Evolutionary conservation across 345 rosid genomes (phyloP), one percentile per base, ranked within the genome.

Genomic region (Erodium maritimum): DNA sequence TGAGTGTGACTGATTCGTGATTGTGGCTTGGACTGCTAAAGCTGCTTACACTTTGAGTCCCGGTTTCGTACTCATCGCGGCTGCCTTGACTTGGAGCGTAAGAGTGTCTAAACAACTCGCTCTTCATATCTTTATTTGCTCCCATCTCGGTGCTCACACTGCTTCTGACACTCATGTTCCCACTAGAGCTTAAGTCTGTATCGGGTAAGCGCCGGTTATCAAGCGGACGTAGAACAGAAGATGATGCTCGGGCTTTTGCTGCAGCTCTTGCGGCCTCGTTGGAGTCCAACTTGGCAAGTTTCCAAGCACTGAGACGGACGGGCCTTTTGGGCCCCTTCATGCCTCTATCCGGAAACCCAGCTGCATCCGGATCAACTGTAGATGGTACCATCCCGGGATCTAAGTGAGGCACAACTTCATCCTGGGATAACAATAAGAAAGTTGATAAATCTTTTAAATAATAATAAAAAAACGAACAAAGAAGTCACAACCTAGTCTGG

Each of bases 381-480:
- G 96, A 93, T 5, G 96, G 99, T 54, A 93, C 82, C 95, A 88
- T 93, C 63, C 96, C 82, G 58, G 96, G 96, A 46, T 89, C 96
- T 76, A 89, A 72, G 76, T 93, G 99, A 51, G 99, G 96, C 58
- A 87, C 60, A 23, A 93, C 96, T 83, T 93, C 99, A 50, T 93
- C 99, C 99, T 93, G 80, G 14, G 48, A 42, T 10, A 42, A 42
- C 17, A 3, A 42, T 42, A 12, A 11, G 12, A 42, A 29, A 29
- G 34, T 29, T 29, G 3, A 3, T 29, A 29, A 29, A 29, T 29
- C 37, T 29, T 29, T 29, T 29, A 29, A 29, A 29, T 29, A 29
- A 29, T 29, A 29, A 29, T 29, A 29, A 42, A 42, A 14, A 42
- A 7, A 42, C 37, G 0, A 42, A n/a, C n/a, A 42, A 42, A 42